These are phyloP conservation scores for Calophaca sinica DNA, from an alignment of 306 rosid genomes.

Conservation along the genomic window DNA sequence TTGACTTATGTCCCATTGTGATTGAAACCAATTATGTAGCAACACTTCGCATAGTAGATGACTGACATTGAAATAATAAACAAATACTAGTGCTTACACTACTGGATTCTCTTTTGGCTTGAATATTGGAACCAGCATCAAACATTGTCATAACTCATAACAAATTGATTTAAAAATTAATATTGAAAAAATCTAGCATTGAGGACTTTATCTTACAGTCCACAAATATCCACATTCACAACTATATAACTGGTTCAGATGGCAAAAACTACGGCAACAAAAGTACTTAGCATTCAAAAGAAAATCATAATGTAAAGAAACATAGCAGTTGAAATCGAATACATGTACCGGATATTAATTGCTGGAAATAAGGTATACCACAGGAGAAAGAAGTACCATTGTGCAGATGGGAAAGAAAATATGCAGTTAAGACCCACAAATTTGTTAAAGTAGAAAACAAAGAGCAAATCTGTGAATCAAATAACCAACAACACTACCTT, in stretches of 20 bases:
- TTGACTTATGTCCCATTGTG: constrained; percentile 14
- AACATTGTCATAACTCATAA: background rate
- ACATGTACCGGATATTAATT: background rate
- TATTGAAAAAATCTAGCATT: background rate
- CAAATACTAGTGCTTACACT: constrained; percentile 8
- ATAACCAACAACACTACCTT: constrained; percentile 60
- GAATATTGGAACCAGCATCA: constrained; percentile 6
- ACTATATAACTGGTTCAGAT: constrained; percentile 6
- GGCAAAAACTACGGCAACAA: constrained; percentile 29
- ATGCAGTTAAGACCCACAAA: constrained; percentile 33
- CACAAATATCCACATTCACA: background rate
- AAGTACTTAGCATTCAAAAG: background rate
- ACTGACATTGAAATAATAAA: background rate
- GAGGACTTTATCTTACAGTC: background rate
- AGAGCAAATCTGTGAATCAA: constrained; percentile 30
- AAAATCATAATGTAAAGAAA: background rate
- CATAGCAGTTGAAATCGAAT: constrained; percentile 1
- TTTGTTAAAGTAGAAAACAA: constrained; percentile 29
- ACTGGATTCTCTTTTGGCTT: constrained; percentile 31
- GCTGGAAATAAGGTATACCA: constrained; percentile 1
- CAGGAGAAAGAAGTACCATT: constrained; percentile 30
- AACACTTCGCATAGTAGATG: background rate
- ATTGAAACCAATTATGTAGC: constrained; percentile 13
- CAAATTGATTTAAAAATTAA: background rate
- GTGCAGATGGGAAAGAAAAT: constrained; percentile 22